Evolutionary conservation across 2,329 filamentous ascomycete species (phyloP), one percentile per base, ranked within the genome.

Genomic region (Fusarium circinatum): DNA sequence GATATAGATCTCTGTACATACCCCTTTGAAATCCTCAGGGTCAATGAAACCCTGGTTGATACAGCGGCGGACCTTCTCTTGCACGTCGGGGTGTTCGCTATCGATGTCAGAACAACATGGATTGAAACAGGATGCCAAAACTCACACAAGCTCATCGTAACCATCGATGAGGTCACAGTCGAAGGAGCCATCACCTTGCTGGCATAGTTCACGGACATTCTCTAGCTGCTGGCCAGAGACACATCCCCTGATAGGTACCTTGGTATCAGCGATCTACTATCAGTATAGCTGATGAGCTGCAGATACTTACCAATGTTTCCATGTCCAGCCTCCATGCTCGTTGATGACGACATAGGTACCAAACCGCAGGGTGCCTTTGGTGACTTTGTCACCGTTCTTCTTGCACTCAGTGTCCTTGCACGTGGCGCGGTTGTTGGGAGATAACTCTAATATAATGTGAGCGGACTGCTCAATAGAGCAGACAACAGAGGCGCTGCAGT

Each of bases 11-110:
- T 47, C 34, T 61, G 30, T 38, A 86, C 93, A 84, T 88, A 97
- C 95, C 18, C 94, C 94, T 39, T 92, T 96, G 90, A 94, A 98
- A 76, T 98, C 96, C 58, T 94, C 92, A 47, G 94, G 88, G 75
- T 93, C 92, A 76, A 98, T 92, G 77, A 96, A 93, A 30, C 94
- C 94, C 80, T 95, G 88, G 66, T 88, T 86, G 30, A 98, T 82
- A 58, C 93, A 94, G 51, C 88, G 88, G 57, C 88, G 86, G 73
- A 98, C 85, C 85, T 96, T 98, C 49, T 89, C 89, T 82, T 95
- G 90, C 3, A 90, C 77, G 5, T 94, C 92, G 1, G 86, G 84
- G 42, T 91, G 84, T 7, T 83, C 83, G 8, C 85, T 85, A 44
- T 56, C 51, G 4, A 55, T 74, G 60, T 73, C 12, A 78, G 72